phyloP scores from a whole-genome alignment of 2,329 filamentous ascomycete genomes.

The Ceratocystis papillata region DNA sequence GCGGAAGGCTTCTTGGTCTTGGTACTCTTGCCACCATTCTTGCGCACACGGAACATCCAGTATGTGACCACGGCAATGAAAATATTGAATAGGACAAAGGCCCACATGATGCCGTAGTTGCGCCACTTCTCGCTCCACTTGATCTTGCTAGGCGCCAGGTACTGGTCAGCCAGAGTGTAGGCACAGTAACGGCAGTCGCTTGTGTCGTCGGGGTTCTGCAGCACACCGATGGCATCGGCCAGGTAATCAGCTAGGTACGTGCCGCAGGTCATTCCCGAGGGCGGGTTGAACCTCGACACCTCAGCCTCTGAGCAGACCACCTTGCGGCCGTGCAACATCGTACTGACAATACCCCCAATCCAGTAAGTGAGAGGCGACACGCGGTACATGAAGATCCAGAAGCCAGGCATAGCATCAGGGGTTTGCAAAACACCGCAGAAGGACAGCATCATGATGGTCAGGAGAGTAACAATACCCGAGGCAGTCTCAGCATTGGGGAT shows the following conservation, averaged over 20 bases:
- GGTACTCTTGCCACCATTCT: constrained; percentile 18
- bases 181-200: constrained; percentile 56
- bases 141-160: constrained; percentile 38
- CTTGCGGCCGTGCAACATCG: constrained; percentile 46
- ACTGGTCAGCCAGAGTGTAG: constrained; percentile 53
- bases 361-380: constrained; percentile 57
- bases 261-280: constrained; percentile 50
- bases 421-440: constrained; percentile 56
- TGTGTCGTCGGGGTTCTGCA: constrained; percentile 51
- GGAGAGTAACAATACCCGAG: constrained; percentile 49
- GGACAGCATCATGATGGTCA: constrained; percentile 48
- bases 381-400: constrained; percentile 71
- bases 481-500: constrained; percentile 60
- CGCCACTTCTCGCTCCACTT: constrained; percentile 50
- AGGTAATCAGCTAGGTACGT: constrained; percentile 53
- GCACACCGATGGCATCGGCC: constrained; percentile 39
- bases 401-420: constrained; percentile 49
- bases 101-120: constrained; percentile 61
- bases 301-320: constrained; percentile 47
- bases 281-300: constrained; percentile 53
- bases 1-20: constrained; percentile 11
- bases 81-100: constrained; percentile 54
- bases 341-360: constrained; percentile 57
- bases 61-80: constrained; percentile 48
- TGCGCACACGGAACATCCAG: constrained; percentile 48